Base-by-base conservation (phyloP, 1,284 basidiomycete species). In the Boletus mariae region DNA sequence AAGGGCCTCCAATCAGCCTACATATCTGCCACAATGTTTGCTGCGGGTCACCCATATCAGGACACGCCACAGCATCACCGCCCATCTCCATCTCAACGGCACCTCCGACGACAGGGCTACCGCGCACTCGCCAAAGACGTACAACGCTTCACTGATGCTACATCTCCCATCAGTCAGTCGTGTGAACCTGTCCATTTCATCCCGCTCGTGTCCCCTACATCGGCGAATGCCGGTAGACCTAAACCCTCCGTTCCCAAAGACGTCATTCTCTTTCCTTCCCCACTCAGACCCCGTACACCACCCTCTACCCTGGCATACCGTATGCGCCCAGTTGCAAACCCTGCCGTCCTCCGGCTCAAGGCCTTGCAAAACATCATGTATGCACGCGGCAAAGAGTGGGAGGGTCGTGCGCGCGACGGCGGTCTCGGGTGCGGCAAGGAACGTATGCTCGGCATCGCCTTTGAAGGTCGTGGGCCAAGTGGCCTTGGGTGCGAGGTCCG, bases 1-100 rank as follows among this genome's bases (percentile, higher is more conserved):
- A 76, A 75, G 51, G 75, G 75, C n/a, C 73, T 84, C 59, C 82
- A 84, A 61, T 72, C 71, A 26, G 79, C 79, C 26, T 84, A 83
- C 58, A 75, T 82, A 54, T 70, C 71, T 47, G 78, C 80, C 35
- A 75, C 80, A 6, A 69, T 80, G 65, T 80, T 78, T 63, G 67
- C 73, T 37, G 72, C 75, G 28, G 69, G 70, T 0, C 25, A 54
- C 1, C 41, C 65, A 25, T 53, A 55, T 23, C 23, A 31, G 10
- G 53, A n/a, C 32, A 17, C 44, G 35, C 40, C 60, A 57, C 62
- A 55, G 31, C 55, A 50, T 38, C 49, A 7, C 35, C 29, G 23
- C 3, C n/a, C 51, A 26, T 32, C 45, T 45, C 57, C 43, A 6
- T 64, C 56, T 47, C 59, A 54, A 45, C 50, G 53, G 46, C 61